phyloP scores from a whole-genome alignment of 192 early-diverging fungal species.

The Podila minutissima region DNA sequence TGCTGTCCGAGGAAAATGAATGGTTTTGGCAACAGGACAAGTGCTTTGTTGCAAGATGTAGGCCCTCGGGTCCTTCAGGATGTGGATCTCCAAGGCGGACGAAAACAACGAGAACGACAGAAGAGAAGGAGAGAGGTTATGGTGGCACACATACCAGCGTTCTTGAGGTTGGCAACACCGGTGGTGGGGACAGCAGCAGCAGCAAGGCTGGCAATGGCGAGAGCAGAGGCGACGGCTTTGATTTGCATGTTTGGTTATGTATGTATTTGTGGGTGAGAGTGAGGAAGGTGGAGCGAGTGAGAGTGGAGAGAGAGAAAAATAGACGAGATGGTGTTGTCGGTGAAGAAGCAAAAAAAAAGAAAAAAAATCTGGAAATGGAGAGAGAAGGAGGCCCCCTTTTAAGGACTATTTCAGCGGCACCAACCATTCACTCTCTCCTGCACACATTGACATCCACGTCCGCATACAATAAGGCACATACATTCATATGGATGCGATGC shows the following conservation, averaged over 20 bases:
- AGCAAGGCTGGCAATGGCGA: constrained; percentile 40
- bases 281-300: not conserved
- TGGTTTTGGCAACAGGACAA: not conserved
- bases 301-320: not conserved
- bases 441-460: too few relatives aligned
- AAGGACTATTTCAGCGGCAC: not conserved
- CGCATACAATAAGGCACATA: too few relatives aligned
- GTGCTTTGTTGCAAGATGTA: not conserved
- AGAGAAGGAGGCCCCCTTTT: constrained; percentile 13
- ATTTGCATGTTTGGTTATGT: constrained; percentile 40
- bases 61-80: not conserved
- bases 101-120: not conserved
- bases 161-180: constrained; percentile 30
- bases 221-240: constrained; percentile 41
- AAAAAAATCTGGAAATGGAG: constrained; percentile 6
- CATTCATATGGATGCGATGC: too few relatives aligned
- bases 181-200: constrained; percentile 26
- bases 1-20: too few relatives aligned
- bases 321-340: not conserved
- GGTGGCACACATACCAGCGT: constrained; percentile 13
- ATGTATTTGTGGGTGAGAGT: constrained; percentile 2
- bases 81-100: not conserved
- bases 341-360: constrained; percentile 13
- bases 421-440: too few relatives aligned
- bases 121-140: not conserved